Base-by-base conservation (phyloP, 495 filamentous ascomycete genomes). In the Friedmanniomyces simplex region DNA sequence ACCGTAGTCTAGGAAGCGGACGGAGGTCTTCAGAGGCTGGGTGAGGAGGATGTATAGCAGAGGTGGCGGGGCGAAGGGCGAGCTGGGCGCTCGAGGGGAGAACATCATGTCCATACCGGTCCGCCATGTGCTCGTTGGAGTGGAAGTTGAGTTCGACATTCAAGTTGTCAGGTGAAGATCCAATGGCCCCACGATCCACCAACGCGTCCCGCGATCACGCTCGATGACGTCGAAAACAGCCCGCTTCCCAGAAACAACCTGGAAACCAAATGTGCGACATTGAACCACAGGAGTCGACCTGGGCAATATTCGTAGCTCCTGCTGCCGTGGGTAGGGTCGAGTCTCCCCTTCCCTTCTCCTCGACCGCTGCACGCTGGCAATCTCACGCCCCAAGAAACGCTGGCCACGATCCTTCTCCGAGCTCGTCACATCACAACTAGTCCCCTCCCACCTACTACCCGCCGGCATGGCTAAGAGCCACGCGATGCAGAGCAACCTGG, bases 1-100 rank as follows among this genome's bases (percentile, higher is more conserved):
- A 39, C 83, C 36, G 32, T 74, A 74, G 71, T 90, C 86, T 13
- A 87, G 53, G 13, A 76, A 56, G 26, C 71, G 67, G 52, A 76
- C 66, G 50, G 77, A 24, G 48, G 68, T 74, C 55, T 76, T 74
- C 24, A 76, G 16, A 22, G 82, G 82, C 11, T 78, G 78, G 34
- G 67, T 63, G 5, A 82, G 68, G 50, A 82, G 39, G 50, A 68
- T 64, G 63, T 78, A 74, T 32, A 81, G 71, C 1, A 71, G 20
- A 8, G 80, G 76, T 12, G 77, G 76, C 11, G 73, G 74, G 26
- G 79, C 78, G 73, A 76, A 84, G 26, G 58, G 60, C 21, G 36
- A 54, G 10, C 18, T 25, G 14, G 59, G 59, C 37, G 54, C 37
- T 16, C 24, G 48, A 24, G 56, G 18, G 20, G n/a, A 14, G 18